Evolutionary conservation across 352 stramenopile species (phyloP).

Genomic region (Globisporangium perplexum): DNA sequence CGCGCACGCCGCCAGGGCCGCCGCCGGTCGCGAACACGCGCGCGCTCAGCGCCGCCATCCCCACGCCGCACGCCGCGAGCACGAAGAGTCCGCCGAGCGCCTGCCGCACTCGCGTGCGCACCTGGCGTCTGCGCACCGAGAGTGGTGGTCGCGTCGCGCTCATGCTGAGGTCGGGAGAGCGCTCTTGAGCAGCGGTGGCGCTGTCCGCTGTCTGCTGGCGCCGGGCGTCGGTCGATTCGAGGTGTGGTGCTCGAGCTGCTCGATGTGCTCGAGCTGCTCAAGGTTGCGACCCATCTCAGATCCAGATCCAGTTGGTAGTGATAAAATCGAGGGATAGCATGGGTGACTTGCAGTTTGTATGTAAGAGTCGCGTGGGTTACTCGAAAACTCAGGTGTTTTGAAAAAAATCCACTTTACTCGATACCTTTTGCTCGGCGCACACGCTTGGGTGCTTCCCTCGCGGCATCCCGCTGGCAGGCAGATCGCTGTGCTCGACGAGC

Average conservation of each 20-base stretch:
- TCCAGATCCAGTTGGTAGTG: no score
- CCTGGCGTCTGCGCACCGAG: conserved; percentile 1
- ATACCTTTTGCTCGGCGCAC: no score
- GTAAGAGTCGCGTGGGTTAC: not conserved
- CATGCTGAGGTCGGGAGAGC: no score
- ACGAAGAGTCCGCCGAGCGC: conserved; percentile 19
- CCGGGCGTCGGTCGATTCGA: not conserved
- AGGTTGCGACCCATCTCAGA: not conserved
- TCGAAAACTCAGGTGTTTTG: not conserved
- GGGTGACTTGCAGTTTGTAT: not conserved
- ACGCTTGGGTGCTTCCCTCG: no score
- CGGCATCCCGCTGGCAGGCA: no score
- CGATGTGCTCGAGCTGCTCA: not conserved
- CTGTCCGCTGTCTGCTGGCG: not conserved
- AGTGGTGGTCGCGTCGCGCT: no score
- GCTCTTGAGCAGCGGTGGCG: no score
- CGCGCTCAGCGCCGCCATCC: conserved; percentile 8
- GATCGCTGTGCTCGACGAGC: no score
- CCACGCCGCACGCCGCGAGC: conserved; percentile 12
- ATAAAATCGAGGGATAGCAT: no score
- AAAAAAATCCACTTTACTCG: no score
- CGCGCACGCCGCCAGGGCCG: not conserved
- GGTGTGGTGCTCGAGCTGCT: not conserved
- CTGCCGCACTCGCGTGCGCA: conserved; percentile 18
- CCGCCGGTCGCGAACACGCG: not conserved